Conservation (phyloP, 1,139 yeast genomes). For the Candida pseudoviswanathii region DNA sequence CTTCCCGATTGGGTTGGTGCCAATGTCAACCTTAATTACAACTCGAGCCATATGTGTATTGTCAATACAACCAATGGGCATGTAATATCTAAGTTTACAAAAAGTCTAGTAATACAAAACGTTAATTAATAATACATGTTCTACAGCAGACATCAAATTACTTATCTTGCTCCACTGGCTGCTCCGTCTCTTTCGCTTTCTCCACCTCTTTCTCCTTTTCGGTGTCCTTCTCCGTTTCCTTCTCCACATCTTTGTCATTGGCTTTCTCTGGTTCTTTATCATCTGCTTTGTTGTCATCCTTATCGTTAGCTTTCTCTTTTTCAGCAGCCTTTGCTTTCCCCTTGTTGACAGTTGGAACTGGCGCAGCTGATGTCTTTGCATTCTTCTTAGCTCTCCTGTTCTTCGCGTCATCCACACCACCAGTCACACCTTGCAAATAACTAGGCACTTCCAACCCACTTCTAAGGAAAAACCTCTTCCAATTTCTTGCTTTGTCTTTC, state of each 20-base stretch:
- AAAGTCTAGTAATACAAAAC: background rate
- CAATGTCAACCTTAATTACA: no score
- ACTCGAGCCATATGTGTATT: no score
- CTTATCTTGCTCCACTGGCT: background rate
- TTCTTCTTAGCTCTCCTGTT: constrained; percentile 24
- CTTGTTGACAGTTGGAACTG: constrained; percentile 26
- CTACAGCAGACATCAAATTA: background rate
- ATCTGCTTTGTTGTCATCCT: constrained; percentile 1
- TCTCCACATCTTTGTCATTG: background rate
- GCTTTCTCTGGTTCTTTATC: background rate
- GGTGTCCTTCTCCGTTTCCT: background rate
- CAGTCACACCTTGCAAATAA: constrained; percentile 81
- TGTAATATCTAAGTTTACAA: no score
- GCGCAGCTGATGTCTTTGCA: constrained; percentile 48
- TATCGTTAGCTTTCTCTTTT: background rate
- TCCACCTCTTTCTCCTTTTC: background rate
- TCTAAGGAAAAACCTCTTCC: constrained; percentile 85
- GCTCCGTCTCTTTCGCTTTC: background rate
- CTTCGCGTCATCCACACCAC: constrained; percentile 61
- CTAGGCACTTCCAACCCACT: constrained; percentile 73
- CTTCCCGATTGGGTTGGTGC: no score
- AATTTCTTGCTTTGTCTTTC: constrained; percentile 93
- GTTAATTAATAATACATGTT: background rate
- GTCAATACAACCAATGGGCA: no score
- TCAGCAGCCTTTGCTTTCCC: constrained; percentile 7